Percentiles rank a stretch among this genome's conserved stretches.
These are phyloP conservation scores for Syzygium aqueum DNA, from an alignment of 345 rosid genomes.

Conservation along the genomic window DNA sequence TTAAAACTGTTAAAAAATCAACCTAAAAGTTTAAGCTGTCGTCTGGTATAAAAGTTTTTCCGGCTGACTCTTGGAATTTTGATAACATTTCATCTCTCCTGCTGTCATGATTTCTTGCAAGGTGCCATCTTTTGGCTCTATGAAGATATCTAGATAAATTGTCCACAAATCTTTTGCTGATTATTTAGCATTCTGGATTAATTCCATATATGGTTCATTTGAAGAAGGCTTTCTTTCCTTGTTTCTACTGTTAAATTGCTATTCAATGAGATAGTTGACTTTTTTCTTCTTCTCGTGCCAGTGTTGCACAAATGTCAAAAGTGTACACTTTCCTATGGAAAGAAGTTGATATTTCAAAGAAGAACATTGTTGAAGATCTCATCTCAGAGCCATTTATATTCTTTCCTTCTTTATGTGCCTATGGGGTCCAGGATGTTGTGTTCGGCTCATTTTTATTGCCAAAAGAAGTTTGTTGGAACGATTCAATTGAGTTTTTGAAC, in stretches of 20 bases:
- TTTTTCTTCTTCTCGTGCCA: constrained; percentile 25
- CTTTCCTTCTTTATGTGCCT: constrained; percentile 42
- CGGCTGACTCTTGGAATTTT: not conserved
- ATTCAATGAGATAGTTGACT: not conserved
- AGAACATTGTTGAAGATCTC: constrained; percentile 38
- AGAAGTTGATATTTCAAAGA: constrained; percentile 42
- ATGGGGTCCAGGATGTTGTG: constrained; percentile 34
- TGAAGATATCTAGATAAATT: not conserved
- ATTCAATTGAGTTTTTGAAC: constrained; percentile 51
- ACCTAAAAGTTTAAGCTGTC: not conserved
- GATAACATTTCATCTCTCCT: not conserved
- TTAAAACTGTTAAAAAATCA: not conserved
- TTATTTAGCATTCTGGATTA: not conserved
- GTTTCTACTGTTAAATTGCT: not conserved
- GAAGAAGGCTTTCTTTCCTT: not conserved
- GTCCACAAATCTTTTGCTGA: not conserved
- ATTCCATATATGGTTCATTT: not conserved
- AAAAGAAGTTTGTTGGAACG: constrained; percentile 64
- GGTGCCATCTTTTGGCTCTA: not conserved
- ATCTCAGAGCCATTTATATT: constrained; percentile 49
- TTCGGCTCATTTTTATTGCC: constrained; percentile 51
- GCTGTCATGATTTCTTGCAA: not conserved
- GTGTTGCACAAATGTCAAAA: constrained; percentile 65
- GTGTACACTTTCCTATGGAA: constrained; percentile 66
- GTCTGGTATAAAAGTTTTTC: not conserved